Percentiles rank a stretch among this genome's conserved stretches.
These are phyloP conservation scores for Lachancea lanzarotensis DNA, from an alignment of 805 yeast species.

Conservation along the genomic window DNA sequence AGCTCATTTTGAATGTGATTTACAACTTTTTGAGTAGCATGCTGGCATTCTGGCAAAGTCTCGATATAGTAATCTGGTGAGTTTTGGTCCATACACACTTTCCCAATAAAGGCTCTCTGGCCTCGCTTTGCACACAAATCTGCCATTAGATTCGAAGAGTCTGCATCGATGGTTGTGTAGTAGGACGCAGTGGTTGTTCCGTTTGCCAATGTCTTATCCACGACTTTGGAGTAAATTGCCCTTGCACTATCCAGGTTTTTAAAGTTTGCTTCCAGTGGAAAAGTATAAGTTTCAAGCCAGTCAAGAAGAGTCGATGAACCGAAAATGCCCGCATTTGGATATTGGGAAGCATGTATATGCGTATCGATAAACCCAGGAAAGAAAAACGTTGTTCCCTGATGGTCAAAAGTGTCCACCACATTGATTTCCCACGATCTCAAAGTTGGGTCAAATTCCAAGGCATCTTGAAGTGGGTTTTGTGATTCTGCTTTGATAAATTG, in stretches of 20 bases:
- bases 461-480: conserved; percentile 27
- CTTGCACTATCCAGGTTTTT: conserved; percentile 48
- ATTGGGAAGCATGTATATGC: conserved; percentile 81
- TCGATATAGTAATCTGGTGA: conserved; percentile 69
- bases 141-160: conserved; percentile 71
- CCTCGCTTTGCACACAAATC: conserved; percentile 59
- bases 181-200: conserved; percentile 94
- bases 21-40: conserved; percentile 50
- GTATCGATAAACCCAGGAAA: conserved; percentile 82
- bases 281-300: conserved; percentile 85
- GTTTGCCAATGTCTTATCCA: conserved; percentile 58
- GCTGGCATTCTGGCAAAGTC: conserved; percentile 45
- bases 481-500: conserved; percentile 25
- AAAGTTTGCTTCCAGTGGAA: conserved; percentile 76
- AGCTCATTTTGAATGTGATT: conserved; percentile 54
- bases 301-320: conserved; percentile 79
- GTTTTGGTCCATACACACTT: conserved; percentile 88
- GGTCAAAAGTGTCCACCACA: conserved; percentile 26
- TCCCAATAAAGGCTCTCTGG: conserved; percentile 86
- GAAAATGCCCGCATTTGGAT: conserved; percentile 76
- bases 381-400: conserved; percentile 39
- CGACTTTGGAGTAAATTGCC: conserved; percentile 57
- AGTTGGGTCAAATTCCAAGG: conserved; percentile 16
- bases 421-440: conserved; percentile 14
- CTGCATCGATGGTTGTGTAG: conserved; percentile 80